Conservation (phyloP, 495 filamentous ascomycete species). For the Margaritispora aquatica region DNA sequence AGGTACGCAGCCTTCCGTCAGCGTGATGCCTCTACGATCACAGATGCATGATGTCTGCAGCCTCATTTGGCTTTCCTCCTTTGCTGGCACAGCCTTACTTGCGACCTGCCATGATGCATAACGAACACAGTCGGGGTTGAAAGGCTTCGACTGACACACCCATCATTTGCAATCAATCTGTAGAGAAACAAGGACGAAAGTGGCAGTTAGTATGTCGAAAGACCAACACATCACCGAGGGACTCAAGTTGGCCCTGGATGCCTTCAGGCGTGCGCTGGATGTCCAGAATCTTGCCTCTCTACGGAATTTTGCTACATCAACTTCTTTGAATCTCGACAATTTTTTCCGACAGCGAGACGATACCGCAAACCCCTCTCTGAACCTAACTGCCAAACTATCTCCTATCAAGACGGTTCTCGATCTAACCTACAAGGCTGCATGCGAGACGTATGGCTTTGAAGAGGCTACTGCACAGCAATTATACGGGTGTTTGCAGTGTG, state of each 20-base stretch:
- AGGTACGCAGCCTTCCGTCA: not conserved
- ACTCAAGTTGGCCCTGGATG: not conserved
- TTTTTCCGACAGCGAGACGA: slow-evolving; percentile 1
- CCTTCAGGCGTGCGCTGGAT: not conserved
- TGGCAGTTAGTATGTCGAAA: not conserved
- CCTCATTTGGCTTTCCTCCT: not conserved
- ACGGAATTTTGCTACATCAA: not conserved
- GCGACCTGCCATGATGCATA: not conserved
- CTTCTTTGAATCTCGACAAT: not conserved
- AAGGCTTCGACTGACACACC: not conserved
- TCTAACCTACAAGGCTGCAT: not conserved
- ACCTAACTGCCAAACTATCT: not conserved
- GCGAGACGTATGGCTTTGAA: not conserved
- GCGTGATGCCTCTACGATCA: not conserved
- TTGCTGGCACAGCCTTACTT: not conserved
- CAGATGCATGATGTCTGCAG: not conserved
- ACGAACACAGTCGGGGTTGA: not conserved
- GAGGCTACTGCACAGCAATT: not conserved
- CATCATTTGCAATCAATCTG: not conserved
- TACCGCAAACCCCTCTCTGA: not conserved
- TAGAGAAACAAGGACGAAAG: not conserved
- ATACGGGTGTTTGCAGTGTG: not conserved
- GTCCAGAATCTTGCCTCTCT: not conserved
- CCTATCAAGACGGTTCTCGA: not conserved
- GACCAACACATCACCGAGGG: not conserved